phyloP scores from a whole-genome alignment of 768 basidiomycete species.

The Boletus huronensis region DNA sequence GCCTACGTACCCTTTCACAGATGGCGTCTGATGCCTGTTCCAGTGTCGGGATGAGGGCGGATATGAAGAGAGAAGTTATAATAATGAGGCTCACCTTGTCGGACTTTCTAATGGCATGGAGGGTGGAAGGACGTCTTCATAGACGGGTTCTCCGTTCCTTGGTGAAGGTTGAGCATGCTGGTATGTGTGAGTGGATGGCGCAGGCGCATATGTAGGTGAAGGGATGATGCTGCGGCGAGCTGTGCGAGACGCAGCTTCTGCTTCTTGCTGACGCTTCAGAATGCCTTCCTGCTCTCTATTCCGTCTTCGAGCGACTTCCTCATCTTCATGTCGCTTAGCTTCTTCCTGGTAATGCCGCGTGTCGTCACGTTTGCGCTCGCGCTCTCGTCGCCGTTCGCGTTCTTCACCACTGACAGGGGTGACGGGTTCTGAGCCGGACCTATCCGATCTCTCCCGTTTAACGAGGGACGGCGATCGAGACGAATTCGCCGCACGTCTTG shows the following conservation, averaged over 20 bases:
- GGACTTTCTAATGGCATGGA: conserved; percentile 68
- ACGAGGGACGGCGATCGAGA: conserved; percentile 26
- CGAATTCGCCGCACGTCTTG: conserved; percentile 24
- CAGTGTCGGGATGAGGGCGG: conserved; percentile 27
- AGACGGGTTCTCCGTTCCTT: conserved; percentile 29
- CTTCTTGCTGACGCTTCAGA: conserved; percentile 54
- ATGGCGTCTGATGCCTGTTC: conserved; percentile 27
- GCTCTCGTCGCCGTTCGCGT: conserved; percentile 25
- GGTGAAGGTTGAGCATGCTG: conserved; percentile 33
- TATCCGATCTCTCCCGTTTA: conserved; percentile 22
- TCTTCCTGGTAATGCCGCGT: conserved; percentile 42
- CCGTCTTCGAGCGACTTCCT: conserved; percentile 42
- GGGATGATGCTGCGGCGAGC: conserved; percentile 36
- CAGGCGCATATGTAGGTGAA: conserved; percentile 27
- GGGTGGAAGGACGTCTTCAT: conserved; percentile 33
- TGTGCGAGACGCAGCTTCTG: conserved; percentile 47
- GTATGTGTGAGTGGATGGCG: conserved; percentile 31
- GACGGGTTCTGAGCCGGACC: conserved; percentile 23
- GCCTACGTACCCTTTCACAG: conserved; percentile 36
- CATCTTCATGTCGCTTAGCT: conserved; percentile 44
- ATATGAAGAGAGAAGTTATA: conserved; percentile 35
- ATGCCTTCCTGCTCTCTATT: conserved; percentile 57
- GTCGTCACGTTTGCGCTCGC: conserved; percentile 25
- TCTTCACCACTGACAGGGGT: conserved; percentile 29
- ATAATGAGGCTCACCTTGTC: conserved; percentile 46